Evolutionary conservation across 208 protist species (phyloP).

Genomic region (Trypanosoma scelopori): DNA sequence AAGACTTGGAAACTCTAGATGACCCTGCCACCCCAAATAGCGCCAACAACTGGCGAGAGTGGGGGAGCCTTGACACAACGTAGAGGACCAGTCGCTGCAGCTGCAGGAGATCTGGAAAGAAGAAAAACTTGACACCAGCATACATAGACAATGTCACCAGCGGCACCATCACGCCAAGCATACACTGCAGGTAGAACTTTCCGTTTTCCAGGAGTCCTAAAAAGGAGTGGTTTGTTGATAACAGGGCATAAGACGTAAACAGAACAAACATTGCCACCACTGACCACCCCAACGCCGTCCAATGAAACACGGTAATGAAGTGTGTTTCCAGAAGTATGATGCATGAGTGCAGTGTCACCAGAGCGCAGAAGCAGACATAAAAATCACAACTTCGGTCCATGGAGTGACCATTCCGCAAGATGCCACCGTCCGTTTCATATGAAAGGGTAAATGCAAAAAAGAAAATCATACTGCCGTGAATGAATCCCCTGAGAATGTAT

Average conservation of each 20-base stretch:
- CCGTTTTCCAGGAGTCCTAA: conserved; percentile 39
- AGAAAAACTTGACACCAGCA: conserved; percentile 52
- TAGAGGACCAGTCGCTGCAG: conserved; percentile 35
- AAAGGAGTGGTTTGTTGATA: conserved; percentile 49
- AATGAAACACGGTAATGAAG: conserved; percentile 69
- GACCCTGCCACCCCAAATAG: conserved; percentile 40
- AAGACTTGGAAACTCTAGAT: conserved; percentile 50
- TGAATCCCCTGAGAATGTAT: conserved; percentile 68
- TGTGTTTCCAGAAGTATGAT: conserved; percentile 86
- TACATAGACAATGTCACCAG: conserved; percentile 51
- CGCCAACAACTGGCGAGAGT: background rate
- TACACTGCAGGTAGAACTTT: conserved; percentile 63
- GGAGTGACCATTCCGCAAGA: conserved; percentile 35
- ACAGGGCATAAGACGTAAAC: conserved; percentile 39
- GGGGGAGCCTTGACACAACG: background rate
- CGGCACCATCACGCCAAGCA: conserved; percentile 36
- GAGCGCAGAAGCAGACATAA: conserved; percentile 71
- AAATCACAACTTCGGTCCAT: conserved; percentile 73
- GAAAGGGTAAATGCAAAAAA: conserved; percentile 43
- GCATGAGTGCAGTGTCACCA: conserved; percentile 81
- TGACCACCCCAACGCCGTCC: conserved; percentile 58
- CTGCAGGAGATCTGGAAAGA: conserved; percentile 71
- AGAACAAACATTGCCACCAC: conserved; percentile 62
- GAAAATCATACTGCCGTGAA: conserved; percentile 78
- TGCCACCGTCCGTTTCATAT: conserved; percentile 32